phyloP scores from a whole-genome alignment of 352 stramenopile genomes.

The Aphanomyces invadans region DNA sequence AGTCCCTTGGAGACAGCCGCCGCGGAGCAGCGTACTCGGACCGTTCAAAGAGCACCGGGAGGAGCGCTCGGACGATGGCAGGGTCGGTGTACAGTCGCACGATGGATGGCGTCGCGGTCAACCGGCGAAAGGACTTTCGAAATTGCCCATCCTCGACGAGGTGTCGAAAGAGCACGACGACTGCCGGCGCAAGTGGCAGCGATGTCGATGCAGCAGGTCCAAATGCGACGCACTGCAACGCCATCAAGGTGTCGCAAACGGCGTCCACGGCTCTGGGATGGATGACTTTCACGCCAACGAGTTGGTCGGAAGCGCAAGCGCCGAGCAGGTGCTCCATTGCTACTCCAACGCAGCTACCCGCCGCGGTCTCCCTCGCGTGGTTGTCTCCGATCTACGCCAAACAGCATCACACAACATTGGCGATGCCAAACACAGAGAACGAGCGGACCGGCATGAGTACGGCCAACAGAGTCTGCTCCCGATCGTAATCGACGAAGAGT shows the following conservation, averaged over 20 bases:
- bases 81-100: conserved; percentile 3
- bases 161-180: conserved; percentile 18
- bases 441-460: background rate
- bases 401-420: too few species aligned
- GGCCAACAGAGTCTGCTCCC: conserved; percentile 15
- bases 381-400: too few species aligned
- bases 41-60: conserved; percentile 1
- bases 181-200: background rate
- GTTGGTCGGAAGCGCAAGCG: background rate
- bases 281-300: conserved; percentile 16
- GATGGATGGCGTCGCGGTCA: background rate
- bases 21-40: background rate
- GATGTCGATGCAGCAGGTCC: background rate
- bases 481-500: conserved; percentile 14
- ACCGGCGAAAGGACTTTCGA: background rate
- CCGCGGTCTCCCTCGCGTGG: too few species aligned
- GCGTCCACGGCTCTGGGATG: background rate
- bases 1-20: background rate
- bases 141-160: conserved; percentile 8
- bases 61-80: background rate
- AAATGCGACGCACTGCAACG: background rate
- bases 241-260: background rate
- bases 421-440: background rate
- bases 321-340: background rate
- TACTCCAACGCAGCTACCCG: too few species aligned